Base-by-base conservation (phyloP, 495 filamentous ascomycete genomes). In the Lepraria neglecta region DNA sequence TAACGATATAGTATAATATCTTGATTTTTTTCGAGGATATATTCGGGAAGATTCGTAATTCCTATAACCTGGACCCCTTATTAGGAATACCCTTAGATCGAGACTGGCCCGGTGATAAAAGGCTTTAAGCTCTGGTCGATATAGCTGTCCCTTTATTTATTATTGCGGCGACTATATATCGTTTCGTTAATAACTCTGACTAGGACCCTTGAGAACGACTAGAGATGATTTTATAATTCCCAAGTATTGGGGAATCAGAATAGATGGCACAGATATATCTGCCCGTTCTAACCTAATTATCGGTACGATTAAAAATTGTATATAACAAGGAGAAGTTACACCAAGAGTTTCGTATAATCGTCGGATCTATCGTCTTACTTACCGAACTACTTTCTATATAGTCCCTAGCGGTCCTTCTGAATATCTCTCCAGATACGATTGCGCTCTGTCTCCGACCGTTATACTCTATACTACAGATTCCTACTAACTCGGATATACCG, bases 131-230 rank as follows among this genome's bases (percentile, higher is more conserved):
- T 55, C 51, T 67, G 43, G 47, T 67, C 17, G 33, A 56, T 30
- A 67, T 61, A 35, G 31, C 64, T 21, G 27, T 46, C 30, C 70
- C 69, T 14, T 55, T 75, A n/a, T 76, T 76, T 51, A 76, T 76
- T 45, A 61, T 40, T 21, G 71, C 72, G 21, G 68, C 71, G 0
- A 76, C 72, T 3, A 44, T 68, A 1, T 74, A 69, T 56, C 68
- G 70, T 14, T 70, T 69, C 42, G 46, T 74, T 19, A 61, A 28
- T 0, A 54, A 72, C 58, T 48, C 38, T 31, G 57, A 56, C 31
- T 66, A 58, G 58, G 52, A 61, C 3, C 68, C 70, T 51, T 7
- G 2, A 50, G 46, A 66, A 50, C 17, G 50, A 9, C 61, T 68
- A 7, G 64, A 71, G 1, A 56, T 57, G 33, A 33, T 73, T 35